Evolutionary conservation across 1,284 basidiomycete genomes (phyloP), one percentile per base, ranked within the genome.

Genomic region (Malassezia furfur): DNA sequence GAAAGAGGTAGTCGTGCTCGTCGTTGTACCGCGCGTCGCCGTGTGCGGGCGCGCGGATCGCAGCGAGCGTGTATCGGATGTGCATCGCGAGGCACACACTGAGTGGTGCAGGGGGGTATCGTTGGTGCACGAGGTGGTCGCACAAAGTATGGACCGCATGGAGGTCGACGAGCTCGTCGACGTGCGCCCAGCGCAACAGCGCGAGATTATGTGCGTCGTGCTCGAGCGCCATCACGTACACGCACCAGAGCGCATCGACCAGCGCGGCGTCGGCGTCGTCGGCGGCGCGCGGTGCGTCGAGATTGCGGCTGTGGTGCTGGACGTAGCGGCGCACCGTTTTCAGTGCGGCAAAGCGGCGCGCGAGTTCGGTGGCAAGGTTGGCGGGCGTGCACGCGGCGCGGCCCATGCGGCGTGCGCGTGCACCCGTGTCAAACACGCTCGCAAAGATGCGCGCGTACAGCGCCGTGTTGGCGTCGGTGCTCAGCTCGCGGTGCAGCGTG

Each of bases 171-270:
- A 40, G 22, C 9, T 28, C 48, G 25, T 9, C n/a, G 10, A 40
- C 17, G 4, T 30, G 15, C 7, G 37, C 36, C 48, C 48, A 50
- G 7, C 30, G 25, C 9, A 50, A 21, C 19, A 40, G 48, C 15
- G 9, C 12, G 2, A 50, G 21, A 10, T 50, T 50, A 21, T 12
- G 14, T 6, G 9, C 30, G 37, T 50, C 47, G 17, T 50, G 37
- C 48, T 50, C 48, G 14, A 50, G 48, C 15, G 25, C 37, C 25
- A 50, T 50, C 7, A 50, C 3, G 28, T 50, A 50, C 9, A 31
- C 22, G 14, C 14, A 25, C 48, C 48, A 50, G 22, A 50, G 48
- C 3, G 17, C 36, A 6, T 36, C n/a, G 21, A n/a, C 15, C 17
- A 48, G 21, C 17, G 28, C 25, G 30, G 14, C 17, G 12, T 19